Evolutionary conservation across 306 rosid species (phyloP).

Genomic region (Quercus bicolor): DNA sequence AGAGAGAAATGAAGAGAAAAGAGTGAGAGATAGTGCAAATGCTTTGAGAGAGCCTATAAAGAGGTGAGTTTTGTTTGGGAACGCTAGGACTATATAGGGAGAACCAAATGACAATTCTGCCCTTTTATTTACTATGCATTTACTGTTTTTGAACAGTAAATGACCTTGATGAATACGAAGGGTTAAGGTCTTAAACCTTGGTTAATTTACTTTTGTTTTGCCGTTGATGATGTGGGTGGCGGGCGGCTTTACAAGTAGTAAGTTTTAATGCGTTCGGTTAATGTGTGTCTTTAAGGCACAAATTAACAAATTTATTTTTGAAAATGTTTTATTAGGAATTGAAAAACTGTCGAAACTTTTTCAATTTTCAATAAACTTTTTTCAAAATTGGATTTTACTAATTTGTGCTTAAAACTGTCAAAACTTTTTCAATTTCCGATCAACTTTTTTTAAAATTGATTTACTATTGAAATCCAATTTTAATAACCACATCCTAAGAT

Average conservation of each 20-base stretch:
- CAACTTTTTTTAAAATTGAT: too few relatives aligned
- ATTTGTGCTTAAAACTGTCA: fast-evolving
- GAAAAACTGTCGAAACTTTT: too few relatives aligned
- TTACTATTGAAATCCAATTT: too few relatives aligned
- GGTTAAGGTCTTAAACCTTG: not conserved
- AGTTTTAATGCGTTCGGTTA: too few relatives aligned
- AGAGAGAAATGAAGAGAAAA: not conserved
- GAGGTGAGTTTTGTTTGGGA: not conserved
- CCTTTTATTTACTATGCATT: not conserved
- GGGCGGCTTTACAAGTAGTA: too few relatives aligned
- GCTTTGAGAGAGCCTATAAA: not conserved
- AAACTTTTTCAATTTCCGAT: too few relatives aligned
- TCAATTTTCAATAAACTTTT: too few relatives aligned
- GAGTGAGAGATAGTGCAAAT: not conserved
- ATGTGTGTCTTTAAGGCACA: too few relatives aligned
- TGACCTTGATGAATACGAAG: not conserved
- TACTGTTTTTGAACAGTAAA: not conserved
- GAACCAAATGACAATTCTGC: slow-evolving; percentile 15
- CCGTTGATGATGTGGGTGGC: not conserved
- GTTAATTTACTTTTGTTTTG: not conserved
- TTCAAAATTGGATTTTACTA: too few relatives aligned
- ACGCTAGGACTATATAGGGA: slow-evolving; percentile 32
- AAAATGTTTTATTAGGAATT: too few relatives aligned
- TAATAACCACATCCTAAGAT: too few relatives aligned
- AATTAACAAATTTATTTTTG: too few relatives aligned